Conservation (phyloP, 768 basidiomycete species). For the Macrocybe gigantea region DNA sequence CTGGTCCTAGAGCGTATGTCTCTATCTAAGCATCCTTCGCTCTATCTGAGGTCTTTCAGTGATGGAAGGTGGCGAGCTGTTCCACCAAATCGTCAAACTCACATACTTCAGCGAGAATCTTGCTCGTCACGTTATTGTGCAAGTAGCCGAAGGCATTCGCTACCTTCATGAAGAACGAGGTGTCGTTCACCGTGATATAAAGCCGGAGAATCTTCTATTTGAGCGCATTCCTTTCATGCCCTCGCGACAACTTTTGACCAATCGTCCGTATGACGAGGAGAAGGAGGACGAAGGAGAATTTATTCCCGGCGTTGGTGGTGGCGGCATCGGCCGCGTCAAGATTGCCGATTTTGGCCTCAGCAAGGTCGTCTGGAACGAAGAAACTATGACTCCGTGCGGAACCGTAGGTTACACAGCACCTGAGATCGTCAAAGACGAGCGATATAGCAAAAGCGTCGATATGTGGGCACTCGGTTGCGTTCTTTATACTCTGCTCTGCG, state of each 20-base stretch:
- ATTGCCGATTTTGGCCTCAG: constrained; percentile 98
- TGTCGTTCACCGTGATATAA: constrained; percentile 98
- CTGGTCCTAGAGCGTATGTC: constrained; percentile 83
- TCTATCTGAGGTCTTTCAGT: constrained; percentile 41
- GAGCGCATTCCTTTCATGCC: constrained; percentile 89
- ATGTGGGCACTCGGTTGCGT: constrained; percentile 99
- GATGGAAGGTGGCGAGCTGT: constrained; percentile 96
- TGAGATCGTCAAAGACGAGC: constrained; percentile 98
- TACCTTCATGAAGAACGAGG: constrained; percentile 97
- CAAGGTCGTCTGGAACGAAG: constrained; percentile 98
- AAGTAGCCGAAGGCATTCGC: constrained; percentile 90
- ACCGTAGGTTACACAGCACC: constrained; percentile 99
- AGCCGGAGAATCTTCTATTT: constrained; percentile 96
- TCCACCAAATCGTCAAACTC: constrained; percentile 98
- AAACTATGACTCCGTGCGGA: constrained; percentile 99
- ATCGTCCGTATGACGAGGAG: constrained; percentile 92
- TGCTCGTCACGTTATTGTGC: constrained; percentile 94
- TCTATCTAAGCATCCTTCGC: constrained; percentile 3
- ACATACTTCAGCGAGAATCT: constrained; percentile 98
- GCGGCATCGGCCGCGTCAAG: constrained; percentile 96
- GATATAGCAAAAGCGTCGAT: constrained; percentile 94
- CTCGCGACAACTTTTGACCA: constrained; percentile 57
- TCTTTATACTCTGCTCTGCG: constrained; percentile 96
- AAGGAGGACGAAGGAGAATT: constrained; percentile 99
- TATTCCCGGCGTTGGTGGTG: constrained; percentile 85